Evolutionary conservation across 2,329 filamentous ascomycete species (phyloP), one percentile per base, ranked within the genome.

Genomic region (Fusarium drepaniforme): DNA sequence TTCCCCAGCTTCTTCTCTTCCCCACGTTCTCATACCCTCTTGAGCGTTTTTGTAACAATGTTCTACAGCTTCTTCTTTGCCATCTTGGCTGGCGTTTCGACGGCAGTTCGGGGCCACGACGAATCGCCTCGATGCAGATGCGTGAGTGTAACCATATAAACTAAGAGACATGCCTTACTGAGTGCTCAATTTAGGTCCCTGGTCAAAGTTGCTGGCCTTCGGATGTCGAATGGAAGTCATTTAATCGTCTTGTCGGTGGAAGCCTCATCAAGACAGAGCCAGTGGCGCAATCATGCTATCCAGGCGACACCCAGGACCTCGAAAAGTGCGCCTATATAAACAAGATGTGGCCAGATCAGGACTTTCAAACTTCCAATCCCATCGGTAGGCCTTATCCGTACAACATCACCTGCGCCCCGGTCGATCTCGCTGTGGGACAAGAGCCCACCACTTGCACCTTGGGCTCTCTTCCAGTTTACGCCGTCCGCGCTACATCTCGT

Each of bases 261-360:
- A 11, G 8, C 21, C 72, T 74, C 35, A 64, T 74, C 40, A 75
- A 74, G 46, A 66, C 60, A 2, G 53, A 74, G 44, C 72, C 72
- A 23, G 72, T 74, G 8, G 72, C 72, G 1, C 51, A 70, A 5
- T 75, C 72, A 12, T 74, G 72, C 11, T 75, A 74, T 23, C 68
- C 72, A 2, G 72, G 72, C n/a, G 61, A 66, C 6, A 42, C 12
- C 1, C 8, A 75, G 21, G 68, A 74, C 42, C 44, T 74, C 4
- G 44, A 64, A 5, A 59, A 74, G 3, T 74, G 72, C 25, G 68
- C 64, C 0, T 66, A 75, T 18, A 68, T 74, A 18, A 74, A 44
- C 16, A 66, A 72, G 44, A 75, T 74, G 72, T 74, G 72, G 72
- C 66, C 72, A 15, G 72, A 74, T 33, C 72, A 74, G 23, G 65